Conservation (phyloP, 306 rosid species). For the Chamaecrista fasciculata region DNA sequence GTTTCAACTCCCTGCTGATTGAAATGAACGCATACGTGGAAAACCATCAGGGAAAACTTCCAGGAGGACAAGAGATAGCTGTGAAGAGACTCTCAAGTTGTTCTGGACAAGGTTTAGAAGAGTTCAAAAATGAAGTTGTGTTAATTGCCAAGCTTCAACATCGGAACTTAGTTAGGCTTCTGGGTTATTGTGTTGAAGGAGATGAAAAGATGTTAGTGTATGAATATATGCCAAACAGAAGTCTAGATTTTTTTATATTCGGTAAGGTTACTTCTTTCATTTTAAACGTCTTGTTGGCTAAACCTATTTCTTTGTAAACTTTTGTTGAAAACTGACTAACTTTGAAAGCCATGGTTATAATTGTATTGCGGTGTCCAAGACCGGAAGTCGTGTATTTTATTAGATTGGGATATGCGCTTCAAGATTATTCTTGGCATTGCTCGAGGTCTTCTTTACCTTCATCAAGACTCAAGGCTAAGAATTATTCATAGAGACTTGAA, state of each 20-base stretch:
- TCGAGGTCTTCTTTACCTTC: slow-evolving; percentile 78
- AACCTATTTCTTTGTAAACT: not conserved
- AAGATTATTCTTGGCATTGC: slow-evolving; percentile 70
- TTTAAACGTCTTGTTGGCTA: not conserved
- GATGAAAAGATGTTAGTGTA: slow-evolving; percentile 76
- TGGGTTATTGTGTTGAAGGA: slow-evolving; percentile 75
- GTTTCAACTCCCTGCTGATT: slow-evolving; percentile 15
- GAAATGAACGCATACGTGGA: not conserved
- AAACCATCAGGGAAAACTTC: slow-evolving; percentile 52
- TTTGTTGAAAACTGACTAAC: slow-evolving; percentile 18
- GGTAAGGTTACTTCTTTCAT: slow-evolving; percentile 40
- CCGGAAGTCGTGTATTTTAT: slow-evolving; percentile 39
- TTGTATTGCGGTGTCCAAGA: slow-evolving; percentile 41
- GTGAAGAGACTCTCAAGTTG: slow-evolving; percentile 79
- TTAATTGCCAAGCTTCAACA: slow-evolving; percentile 82
- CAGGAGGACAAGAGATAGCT: slow-evolving; percentile 65
- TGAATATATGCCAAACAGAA: slow-evolving; percentile 77
- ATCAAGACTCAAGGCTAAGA: slow-evolving; percentile 75
- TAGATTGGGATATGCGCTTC: slow-evolving; percentile 71
- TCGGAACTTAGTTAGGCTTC: slow-evolving; percentile 71
- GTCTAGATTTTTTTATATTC: slow-evolving; percentile 73
- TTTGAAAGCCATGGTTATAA: not conserved
- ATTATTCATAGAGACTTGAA: slow-evolving; percentile 74
- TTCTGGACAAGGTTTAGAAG: slow-evolving; percentile 79
- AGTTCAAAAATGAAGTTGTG: slow-evolving; percentile 76